Base-by-base conservation (phyloP, 208 protist species). In the Leishmania amazonensis region DNA sequence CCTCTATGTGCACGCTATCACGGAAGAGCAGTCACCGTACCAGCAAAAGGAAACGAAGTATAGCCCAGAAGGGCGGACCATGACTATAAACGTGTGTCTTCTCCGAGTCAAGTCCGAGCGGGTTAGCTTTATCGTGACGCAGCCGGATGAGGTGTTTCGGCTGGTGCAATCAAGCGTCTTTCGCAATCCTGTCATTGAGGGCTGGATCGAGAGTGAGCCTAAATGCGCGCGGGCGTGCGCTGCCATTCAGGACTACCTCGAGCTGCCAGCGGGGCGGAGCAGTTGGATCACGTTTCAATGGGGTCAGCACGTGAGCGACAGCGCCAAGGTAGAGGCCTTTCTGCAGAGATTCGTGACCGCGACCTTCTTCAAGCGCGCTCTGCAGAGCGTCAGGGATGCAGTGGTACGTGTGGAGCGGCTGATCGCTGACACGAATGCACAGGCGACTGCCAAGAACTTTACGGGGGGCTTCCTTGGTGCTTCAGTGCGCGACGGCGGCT, bases 151-250 rank as follows among this genome's bases (percentile, higher is more conserved):
- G 57, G 91, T 95, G 58, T 78, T 94, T 49, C 79, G 86, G 35
- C 89, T 97, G 57, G 87, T 93, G 47, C 89, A 93, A 64, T 96
- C 95, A 28, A 85, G 87, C 80, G 91, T 96, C 60, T 97, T 91
- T 80, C 91, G 95, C 47, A 91, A 97, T 65, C 95, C 95, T 3
- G 79, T 93, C 9, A 94, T 96, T 78, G 95, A 97, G 83, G 91
- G 93, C 35, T 97, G 93, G 92, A 91, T 96, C 15, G 89, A 88
- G 51, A 88, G 68, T 58, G 88, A 91, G 35, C 87, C 79, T 21
- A 88, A 85, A 67, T 93, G 89, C 73, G 86, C 88, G 17, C 83
- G 80, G 11, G 83, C 81, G 24, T 90, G 85, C n/a, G 82, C 81
- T 58, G 91, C 92, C 3, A 90, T 94, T 54, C 85, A 84, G 40